These are phyloP conservation scores for Saccharomycopsis fibuligera DNA, from an alignment of 805 yeast species.

Conservation along the genomic window DNA sequence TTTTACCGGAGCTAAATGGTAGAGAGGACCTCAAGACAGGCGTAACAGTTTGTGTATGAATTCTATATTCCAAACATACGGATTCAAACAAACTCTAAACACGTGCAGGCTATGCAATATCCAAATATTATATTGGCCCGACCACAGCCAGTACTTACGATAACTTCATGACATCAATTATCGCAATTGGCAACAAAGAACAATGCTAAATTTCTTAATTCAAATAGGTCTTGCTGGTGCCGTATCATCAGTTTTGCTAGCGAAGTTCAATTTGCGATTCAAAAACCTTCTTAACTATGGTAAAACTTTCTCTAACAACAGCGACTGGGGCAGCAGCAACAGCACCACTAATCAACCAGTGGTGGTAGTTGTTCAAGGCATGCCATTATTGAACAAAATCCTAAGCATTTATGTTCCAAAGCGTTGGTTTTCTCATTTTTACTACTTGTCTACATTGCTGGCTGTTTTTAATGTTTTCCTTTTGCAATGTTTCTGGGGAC, in stretches of 20 bases:
- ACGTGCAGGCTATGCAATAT: too few species aligned
- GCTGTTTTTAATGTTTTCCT: constrained; percentile 20
- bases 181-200: too few species aligned
- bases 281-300: constrained; percentile 39
- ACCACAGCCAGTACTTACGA: too few species aligned
- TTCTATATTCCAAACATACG: too few species aligned
- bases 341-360: too few species aligned
- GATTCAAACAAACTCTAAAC: too few species aligned
- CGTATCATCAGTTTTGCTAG: constrained; percentile 27
- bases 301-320: constrained; percentile 30
- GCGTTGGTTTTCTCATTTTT: constrained; percentile 57
- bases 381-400: constrained; percentile 17
- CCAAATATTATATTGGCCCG: too few species aligned
- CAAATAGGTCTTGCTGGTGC: constrained; percentile 2
- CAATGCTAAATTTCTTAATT: not conserved
- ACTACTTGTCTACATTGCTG: constrained; percentile 37
- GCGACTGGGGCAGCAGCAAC: not conserved
- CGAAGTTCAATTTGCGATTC: constrained; percentile 28
- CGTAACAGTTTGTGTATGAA: too few species aligned
- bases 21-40: too few species aligned
- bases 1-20: too few species aligned
- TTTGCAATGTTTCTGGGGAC: not conserved
- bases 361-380: too few species aligned
- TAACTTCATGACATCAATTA: too few species aligned
- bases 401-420: constrained; percentile 50